Base-by-base conservation (phyloP, 176 grass and related monocot genomes). In the Aechmea fasciata region DNA sequence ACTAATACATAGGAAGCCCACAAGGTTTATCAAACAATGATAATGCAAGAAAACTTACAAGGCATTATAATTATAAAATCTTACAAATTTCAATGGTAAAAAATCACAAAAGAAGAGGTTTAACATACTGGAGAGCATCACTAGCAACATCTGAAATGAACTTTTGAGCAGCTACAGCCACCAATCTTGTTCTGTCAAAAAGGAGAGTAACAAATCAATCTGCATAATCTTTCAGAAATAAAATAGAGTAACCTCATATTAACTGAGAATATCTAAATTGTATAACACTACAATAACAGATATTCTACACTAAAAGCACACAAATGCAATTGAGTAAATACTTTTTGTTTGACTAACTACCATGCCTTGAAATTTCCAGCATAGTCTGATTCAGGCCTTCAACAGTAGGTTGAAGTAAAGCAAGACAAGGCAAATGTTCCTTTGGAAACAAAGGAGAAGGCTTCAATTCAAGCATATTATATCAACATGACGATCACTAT, bases 141-240 rank as follows among this genome's bases (percentile, higher is more conserved):
- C 82, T 93, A 65, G 94, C 86, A 73, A 99, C 50, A 8, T 99
- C 94, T 1, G 87, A 87, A 78, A 99, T 85, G 82, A 99, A 93
- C 72, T 99, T 99, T 72, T 99, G 94, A 64, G 94, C 84, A 52
- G 86, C 89, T 79, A 99, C 84, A 81, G 89, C 86, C 59, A 99
- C 82, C 63, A 99, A 67, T 75, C 94, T 87, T 64, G 90, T 99
- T 80, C 94, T 93, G 90, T 65, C 71, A 72, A 65, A 57, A 71
- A 80, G 49, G n/a, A 14, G 55, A 51, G 7, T 61, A 22, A 33
- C 18, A 13, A 74, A 49, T 29, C 9, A n/a, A 48, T 2, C 28
- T 14, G 23, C 48, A 41, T 11, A n/a, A n/a, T 20, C 20, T 22
- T 61, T 18, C 15, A 69, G 7, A 3, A 20, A 79, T 10, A 17